Base-by-base conservation (phyloP, 2,329 filamentous ascomycete species). In the Ilyonectria sp. region DNA sequence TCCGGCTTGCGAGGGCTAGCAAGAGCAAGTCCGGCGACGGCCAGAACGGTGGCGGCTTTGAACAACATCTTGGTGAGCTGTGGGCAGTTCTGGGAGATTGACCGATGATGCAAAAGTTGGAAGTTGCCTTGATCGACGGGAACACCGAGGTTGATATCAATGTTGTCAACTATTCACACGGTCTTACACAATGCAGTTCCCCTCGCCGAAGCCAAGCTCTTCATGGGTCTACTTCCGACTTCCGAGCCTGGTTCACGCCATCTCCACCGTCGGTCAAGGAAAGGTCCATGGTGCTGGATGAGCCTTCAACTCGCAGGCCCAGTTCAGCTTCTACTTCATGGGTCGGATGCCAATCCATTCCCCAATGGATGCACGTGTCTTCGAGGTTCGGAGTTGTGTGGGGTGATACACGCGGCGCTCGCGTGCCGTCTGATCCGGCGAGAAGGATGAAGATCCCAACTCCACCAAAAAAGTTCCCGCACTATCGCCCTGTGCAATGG, bases 11-110 rank as follows among this genome's bases (percentile, higher is more conserved):
- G 66, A 15, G 67, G 59, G 10, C 60, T 65, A 17, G 75, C 80
- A 5, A 73, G 64, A 31, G 68, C 76, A 40, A 77, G 65, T 19
- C 75, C 69, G 54, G 76, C 76, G 1, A 75, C 60, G 23, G 79
- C 75, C 59, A 80, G 63, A 17, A 74, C 26, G 40, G 72, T 65
- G 46, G 70, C 70, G 7, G 67, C 49, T 63, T 71, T 63, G 21
- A 75, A 72, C 44, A 74, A 50, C 73, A 75, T 74, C 6, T 21
- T 23, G 52, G 37, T 43, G 17, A 50, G 13, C 23, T 6, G 52
- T 53, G 47, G 57, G 17, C 43, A 15, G 40, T 43, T 35, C 33
- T 40, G 55, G 23, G 31, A 50, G 17, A 29, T 58, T 59, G 19
- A 15, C 29, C 53, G 52, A 47, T 52, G 43, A 40, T 47, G 56